Evolutionary conservation across 2,329 filamentous ascomycete genomes (phyloP), one percentile per base, ranked within the genome.

Genomic region (Phaeosphaeriaceae sp.): DNA sequence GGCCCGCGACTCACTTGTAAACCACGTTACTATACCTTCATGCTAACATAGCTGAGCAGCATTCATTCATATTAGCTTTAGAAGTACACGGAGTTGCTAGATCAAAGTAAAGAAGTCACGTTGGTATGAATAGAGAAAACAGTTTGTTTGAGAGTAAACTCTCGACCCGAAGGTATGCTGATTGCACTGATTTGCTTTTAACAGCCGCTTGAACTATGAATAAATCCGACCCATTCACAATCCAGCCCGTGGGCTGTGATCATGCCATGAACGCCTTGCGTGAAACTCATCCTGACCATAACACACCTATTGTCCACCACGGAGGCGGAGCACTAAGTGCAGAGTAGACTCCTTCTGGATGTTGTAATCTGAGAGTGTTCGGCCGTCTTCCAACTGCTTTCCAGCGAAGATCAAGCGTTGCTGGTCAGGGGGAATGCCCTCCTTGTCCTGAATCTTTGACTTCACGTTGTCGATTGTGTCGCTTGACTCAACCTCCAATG

Each of bases 381-480:
- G 89, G 40, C 92, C 92, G 64, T 97, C 92, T 73, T 96, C 91
- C 1, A 96, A 78, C 76, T 96, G 91, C 84, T 96, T 96, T 51
- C 92, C 92, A 39, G 92, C 91, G 58, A 96, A 96, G 71, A 96
- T 96, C 11, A 96, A 79, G 66, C 92, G 91, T 77, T 96, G 92
- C 76, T 96, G 92, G 75, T 96, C 92, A 2, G 92, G 92, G 1
- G 92, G 92, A 46, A 97, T 96, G 18, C 92, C 92, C 77, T 87
- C 85, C 76, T 87, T 87, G 28, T 71, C 69, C 70, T 87, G 84
- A 34, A 97, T 97, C 83, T 97, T 96, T 4, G 80, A 83, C 81
- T 96, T 96, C 1, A 97, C 92, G 58, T 96, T 96, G 79, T 96
- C 91, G 70, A 96, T 96, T 0, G 91, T 96, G 67, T 96, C 91